Evolutionary conservation across 768 basidiomycete species (phyloP).

Genomic region (Epithele typhae): DNA sequence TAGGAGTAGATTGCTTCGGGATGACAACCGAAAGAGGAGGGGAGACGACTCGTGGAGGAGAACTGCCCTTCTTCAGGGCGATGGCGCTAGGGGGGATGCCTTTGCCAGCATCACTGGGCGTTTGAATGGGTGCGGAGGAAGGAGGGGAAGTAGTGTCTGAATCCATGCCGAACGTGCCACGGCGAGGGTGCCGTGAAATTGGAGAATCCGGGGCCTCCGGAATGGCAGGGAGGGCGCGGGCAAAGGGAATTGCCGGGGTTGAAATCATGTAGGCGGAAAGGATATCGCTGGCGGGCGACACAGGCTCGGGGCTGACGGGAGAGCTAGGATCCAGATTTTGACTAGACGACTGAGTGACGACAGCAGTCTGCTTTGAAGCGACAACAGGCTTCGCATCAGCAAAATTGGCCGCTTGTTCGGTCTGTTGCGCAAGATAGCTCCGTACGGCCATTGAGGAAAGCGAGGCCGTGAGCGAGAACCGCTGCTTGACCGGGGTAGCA

Average conservation of each 20-base stretch:
- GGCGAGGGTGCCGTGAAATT: background rate
- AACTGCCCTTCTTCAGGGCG: background rate
- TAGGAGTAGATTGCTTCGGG: background rate
- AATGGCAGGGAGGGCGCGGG: conserved; percentile 12
- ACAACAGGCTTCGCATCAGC: background rate
- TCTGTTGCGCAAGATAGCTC: conserved; percentile 10
- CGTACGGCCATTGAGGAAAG: conserved; percentile 7
- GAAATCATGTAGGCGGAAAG: conserved; percentile 5
- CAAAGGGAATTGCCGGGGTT: conserved; percentile 3
- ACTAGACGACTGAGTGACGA: background rate
- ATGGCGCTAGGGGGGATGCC: conserved; percentile 4
- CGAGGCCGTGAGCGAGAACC: conserved; percentile 11
- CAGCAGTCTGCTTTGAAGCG: background rate
- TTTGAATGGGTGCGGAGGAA: conserved; percentile 7
- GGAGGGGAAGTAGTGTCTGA: conserved; percentile 6
- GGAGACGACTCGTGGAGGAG: conserved; percentile 10
- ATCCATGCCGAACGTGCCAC: conserved; percentile 9
- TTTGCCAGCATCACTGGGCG: conserved; percentile 10
- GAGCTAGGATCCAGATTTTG: conserved; percentile 4
- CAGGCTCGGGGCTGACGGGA: conserved; percentile 11
- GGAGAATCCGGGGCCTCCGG: conserved; percentile 15
- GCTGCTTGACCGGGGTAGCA: conserved; percentile 14
- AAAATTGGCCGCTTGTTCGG: conserved; percentile 2
- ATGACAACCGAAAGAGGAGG: conserved; percentile 17
- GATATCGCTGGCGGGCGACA: conserved; percentile 14